These are phyloP conservation scores for Desmodesmus armatus DNA, from an alignment of 139 green algal species.

Conservation along the genomic window DNA sequence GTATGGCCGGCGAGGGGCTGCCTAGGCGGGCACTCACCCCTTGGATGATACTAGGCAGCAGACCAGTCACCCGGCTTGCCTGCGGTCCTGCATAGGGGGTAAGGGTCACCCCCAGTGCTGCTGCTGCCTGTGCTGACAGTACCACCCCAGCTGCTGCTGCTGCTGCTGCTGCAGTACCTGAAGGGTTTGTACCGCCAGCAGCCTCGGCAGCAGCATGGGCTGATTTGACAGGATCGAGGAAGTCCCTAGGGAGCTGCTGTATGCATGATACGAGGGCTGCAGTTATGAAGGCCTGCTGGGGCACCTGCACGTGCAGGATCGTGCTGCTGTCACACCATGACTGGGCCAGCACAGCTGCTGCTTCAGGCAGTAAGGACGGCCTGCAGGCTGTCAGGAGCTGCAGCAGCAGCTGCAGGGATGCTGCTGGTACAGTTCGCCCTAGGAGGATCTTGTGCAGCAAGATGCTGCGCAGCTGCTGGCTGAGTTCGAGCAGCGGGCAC, in stretches of 20 bases:
- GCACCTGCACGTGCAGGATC: constrained; percentile 46
- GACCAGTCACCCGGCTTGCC: constrained; percentile 38
- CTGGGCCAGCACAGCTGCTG: constrained; percentile 40
- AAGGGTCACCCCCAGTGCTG: too few species aligned
- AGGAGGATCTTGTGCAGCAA: not conserved
- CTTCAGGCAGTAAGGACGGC: constrained; percentile 34
- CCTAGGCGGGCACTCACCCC: constrained; percentile 69
- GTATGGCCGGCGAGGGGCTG: constrained; percentile 59
- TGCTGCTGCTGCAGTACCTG: not conserved
- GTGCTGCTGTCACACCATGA: constrained; percentile 56
- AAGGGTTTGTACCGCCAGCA: constrained; percentile 5
- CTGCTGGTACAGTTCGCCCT: constrained; percentile 1
- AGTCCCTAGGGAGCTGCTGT: not conserved
- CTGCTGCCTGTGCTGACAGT: not conserved
- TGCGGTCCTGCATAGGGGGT: not conserved
- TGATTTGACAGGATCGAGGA: constrained; percentile 38
- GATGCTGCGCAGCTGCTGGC: not conserved
- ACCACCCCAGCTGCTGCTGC: not conserved
- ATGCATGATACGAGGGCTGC: constrained; percentile 30
- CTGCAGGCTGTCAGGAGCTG: not conserved
- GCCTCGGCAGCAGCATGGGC: constrained; percentile 34
- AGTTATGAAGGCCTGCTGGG: constrained; percentile 70
- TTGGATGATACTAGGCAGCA: constrained; percentile 67
- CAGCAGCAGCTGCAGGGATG: constrained; percentile 9
- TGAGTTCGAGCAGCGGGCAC: not conserved